A percentile compares a stretch with the other conserved stretches of the same genome.
phyloP scores from a whole-genome alignment of 2,329 filamentous ascomycete species.

The Colletotrichum sp. region DNA sequence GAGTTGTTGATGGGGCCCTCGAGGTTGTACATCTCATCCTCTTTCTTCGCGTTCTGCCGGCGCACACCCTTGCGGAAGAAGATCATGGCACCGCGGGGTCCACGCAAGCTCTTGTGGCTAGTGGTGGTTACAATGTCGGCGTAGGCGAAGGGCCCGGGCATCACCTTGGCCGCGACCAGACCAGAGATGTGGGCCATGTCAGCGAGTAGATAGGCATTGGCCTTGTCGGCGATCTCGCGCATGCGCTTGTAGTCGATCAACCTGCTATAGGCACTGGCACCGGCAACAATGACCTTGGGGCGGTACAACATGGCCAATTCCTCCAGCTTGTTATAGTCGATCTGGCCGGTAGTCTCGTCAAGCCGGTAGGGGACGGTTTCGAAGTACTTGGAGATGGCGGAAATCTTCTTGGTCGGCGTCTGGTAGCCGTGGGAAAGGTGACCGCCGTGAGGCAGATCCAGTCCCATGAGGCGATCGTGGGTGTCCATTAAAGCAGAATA shows the following conservation, averaged over 20 bases:
- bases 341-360: slow-evolving; percentile 87
- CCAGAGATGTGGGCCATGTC: slow-evolving; percentile 99
- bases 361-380: slow-evolving; percentile 96
- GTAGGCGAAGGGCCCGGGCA: slow-evolving; percentile 86
- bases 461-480: slow-evolving; percentile 95
- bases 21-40: slow-evolving; percentile 86
- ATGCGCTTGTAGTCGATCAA: slow-evolving; percentile 95
- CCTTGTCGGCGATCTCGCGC: slow-evolving; percentile 88
- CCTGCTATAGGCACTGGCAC: slow-evolving; percentile 94
- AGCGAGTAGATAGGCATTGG: slow-evolving; percentile 89
- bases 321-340: slow-evolving; percentile 93
- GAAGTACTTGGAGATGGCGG: slow-evolving; percentile 98
- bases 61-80: slow-evolving; percentile 96
- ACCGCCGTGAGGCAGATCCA: slow-evolving; percentile 95
- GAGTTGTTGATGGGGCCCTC: slow-evolving; percentile 94
- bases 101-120: slow-evolving; percentile 95
- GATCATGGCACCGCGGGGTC: slow-evolving; percentile 95
- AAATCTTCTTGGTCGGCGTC: slow-evolving; percentile 92
- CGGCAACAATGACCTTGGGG: slow-evolving; percentile 94
- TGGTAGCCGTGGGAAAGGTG: slow-evolving; percentile 98
- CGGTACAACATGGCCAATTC: slow-evolving; percentile 87
- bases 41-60: slow-evolving; percentile 82
- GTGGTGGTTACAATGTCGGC: slow-evolving; percentile 97
- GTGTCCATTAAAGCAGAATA: slow-evolving; percentile 93
- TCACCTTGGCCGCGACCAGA: slow-evolving; percentile 87